These are phyloP conservation scores for Schizonepeta tenuifolia DNA, from an alignment of 257 asterid species.

Conservation along the genomic window DNA sequence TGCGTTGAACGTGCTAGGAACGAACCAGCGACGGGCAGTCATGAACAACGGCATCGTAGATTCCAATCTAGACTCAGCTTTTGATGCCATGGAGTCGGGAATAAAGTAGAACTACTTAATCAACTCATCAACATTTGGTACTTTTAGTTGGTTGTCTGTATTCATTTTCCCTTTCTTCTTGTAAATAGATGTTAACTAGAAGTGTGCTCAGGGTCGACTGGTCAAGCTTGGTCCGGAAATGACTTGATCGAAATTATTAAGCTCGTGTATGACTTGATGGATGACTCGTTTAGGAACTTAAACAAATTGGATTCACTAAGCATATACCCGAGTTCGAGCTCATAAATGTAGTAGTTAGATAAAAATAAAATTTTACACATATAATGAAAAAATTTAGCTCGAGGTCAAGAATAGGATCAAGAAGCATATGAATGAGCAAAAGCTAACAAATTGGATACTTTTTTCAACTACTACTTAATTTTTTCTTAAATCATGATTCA, in stretches of 20 bases:
- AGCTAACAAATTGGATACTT: too few species aligned
- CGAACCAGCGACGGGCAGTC: slow-evolving; percentile 31
- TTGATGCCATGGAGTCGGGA: slow-evolving; percentile 49
- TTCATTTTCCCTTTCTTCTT: not conserved
- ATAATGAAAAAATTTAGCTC: not conserved
- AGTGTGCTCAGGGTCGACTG: too few species aligned
- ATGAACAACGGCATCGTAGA: slow-evolving; percentile 6
- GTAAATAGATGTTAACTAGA: slow-evolving; percentile 1
- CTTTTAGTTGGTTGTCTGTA: not conserved
- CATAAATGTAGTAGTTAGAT: too few species aligned
- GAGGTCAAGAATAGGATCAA: not conserved
- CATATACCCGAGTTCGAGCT: not conserved
- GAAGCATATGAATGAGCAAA: too few species aligned
- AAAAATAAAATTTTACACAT: too few species aligned
- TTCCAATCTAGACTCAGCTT: slow-evolving; percentile 32
- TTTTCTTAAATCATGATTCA: too few species aligned
- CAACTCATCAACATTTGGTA: not conserved
- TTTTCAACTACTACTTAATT: not conserved
- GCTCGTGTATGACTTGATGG: not conserved
- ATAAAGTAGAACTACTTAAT: slow-evolving; percentile 37
- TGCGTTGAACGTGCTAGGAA: slow-evolving; percentile 32
- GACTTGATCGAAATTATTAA: not conserved
- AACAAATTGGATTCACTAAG: not conserved
- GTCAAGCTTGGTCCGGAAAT: too few species aligned
- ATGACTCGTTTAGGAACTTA: not conserved